These are phyloP conservation scores for Leonotis leonurus DNA, from an alignment of 257 asterid genomes.

Conservation along the genomic window DNA sequence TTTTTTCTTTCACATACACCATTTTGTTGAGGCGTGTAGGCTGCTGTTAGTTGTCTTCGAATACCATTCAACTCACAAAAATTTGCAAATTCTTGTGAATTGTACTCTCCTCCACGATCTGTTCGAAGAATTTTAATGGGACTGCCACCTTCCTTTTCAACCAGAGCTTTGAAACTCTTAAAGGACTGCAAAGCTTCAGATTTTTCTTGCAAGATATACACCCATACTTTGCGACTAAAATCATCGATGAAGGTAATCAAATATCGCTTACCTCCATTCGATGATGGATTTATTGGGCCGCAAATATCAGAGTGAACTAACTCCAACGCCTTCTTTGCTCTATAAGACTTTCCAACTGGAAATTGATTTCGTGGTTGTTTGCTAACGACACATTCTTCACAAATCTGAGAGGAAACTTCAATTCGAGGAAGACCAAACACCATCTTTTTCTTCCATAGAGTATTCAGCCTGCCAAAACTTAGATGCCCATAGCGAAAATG, in stretches of 20 bases:
- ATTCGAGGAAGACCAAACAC: background rate
- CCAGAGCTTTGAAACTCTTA: background rate
- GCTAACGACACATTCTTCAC: background rate
- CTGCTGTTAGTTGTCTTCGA: background rate
- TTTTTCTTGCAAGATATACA: background rate
- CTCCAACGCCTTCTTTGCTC: background rate
- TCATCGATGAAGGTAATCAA: background rate
- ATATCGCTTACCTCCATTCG: background rate
- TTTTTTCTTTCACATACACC: background rate
- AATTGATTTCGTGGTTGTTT: background rate
- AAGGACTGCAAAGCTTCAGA: background rate
- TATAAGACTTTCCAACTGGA: background rate
- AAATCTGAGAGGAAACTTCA: background rate
- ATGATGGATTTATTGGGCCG: too few species aligned
- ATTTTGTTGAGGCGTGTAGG: background rate
- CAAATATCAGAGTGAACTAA: background rate
- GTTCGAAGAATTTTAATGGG: background rate
- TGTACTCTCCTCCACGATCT: background rate
- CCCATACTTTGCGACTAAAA: background rate
- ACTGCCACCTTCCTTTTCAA: background rate
- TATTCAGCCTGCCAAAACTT: background rate
- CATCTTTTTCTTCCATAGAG: background rate
- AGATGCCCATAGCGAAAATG: background rate
- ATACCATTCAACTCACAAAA: background rate
- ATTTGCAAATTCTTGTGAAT: background rate